Conservation (phyloP, 2,329 filamentous ascomycete genomes). For the Arthrobotrys sinensis region DNA sequence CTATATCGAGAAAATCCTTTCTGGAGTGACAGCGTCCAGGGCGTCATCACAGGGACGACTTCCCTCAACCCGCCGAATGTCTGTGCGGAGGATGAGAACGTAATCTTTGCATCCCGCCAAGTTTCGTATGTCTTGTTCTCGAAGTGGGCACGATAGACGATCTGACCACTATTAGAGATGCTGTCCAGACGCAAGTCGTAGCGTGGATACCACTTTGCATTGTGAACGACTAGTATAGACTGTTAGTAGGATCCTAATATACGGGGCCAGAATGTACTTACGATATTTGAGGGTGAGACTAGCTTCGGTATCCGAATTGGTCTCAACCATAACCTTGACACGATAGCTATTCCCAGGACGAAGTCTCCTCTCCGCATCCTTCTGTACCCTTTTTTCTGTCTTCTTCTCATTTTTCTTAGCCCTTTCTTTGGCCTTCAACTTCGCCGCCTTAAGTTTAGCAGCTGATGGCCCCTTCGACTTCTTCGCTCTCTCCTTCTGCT, state of each 20-base stretch:
- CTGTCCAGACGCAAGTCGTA: constrained; percentile 75
- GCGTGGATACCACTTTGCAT: constrained; percentile 74
- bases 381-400: constrained; percentile 64
- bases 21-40: constrained; percentile 74
- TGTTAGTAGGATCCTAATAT: constrained; percentile 10
- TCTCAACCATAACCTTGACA: constrained; percentile 58
- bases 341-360: constrained; percentile 46
- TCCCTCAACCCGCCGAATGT: constrained; percentile 74
- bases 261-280: constrained; percentile 15
- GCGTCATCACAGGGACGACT: constrained; percentile 71
- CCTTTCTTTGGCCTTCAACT: constrained; percentile 62
- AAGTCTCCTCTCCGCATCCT: constrained; percentile 61
- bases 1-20: constrained; percentile 57
- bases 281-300: constrained; percentile 58
- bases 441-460: constrained; percentile 62
- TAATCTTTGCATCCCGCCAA: constrained; percentile 75
- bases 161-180: constrained; percentile 65
- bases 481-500: constrained; percentile 64
- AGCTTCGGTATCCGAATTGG: constrained; percentile 46
- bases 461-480: constrained; percentile 63
- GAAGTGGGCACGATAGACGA: constrained; percentile 77
- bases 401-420: constrained; percentile 64
- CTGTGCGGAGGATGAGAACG: constrained; percentile 76
- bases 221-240: constrained; percentile 72
- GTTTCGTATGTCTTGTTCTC: constrained; percentile 76